phyloP scores from a whole-genome alignment of 192 early-diverging fungal genomes.

The Geosiphon pyriformis region DNA sequence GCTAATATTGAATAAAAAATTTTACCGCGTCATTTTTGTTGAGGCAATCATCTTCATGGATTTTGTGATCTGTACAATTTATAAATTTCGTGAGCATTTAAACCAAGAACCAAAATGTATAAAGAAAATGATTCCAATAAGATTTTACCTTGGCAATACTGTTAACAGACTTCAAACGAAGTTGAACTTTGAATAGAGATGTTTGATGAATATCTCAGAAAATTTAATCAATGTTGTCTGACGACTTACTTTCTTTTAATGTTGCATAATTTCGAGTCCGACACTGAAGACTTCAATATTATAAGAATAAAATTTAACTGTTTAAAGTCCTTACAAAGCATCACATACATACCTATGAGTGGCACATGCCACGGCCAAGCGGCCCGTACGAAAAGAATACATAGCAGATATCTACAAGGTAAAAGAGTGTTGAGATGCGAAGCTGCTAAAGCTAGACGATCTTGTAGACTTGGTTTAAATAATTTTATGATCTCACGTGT shows the following conservation, averaged over 20 bases:
- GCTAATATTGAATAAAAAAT: conserved; percentile 21
- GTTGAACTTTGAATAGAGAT: conserved; percentile 61
- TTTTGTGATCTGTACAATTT: conserved; percentile 77
- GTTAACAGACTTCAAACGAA: conserved; percentile 90
- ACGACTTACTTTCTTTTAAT: conserved; percentile 77
- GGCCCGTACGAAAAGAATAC: background rate
- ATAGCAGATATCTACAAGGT: background rate
- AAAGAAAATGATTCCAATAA: background rate
- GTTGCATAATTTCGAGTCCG: conserved; percentile 93
- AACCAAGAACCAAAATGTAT: background rate
- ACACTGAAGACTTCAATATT: conserved; percentile 48
- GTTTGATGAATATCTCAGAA: background rate
- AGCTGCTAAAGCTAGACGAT: too few relatives aligned
- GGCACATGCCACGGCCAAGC: background rate
- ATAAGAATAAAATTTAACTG: too few relatives aligned
- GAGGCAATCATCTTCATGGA: conserved; percentile 99
- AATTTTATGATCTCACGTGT: background rate
- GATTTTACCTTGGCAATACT: conserved; percentile 81
- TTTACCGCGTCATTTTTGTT: conserved; percentile 86
- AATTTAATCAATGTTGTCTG: conserved; percentile 19
- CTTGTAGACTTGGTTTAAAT: background rate
- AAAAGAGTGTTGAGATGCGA: background rate
- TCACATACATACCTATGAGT: background rate
- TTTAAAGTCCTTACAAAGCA: too few relatives aligned
- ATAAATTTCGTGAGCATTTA: conserved; percentile 4